Evolutionary conservation across 148 eudicot species (phyloP), one percentile per base, ranked within the genome.

Genomic region (Chenopodium suecicum): DNA sequence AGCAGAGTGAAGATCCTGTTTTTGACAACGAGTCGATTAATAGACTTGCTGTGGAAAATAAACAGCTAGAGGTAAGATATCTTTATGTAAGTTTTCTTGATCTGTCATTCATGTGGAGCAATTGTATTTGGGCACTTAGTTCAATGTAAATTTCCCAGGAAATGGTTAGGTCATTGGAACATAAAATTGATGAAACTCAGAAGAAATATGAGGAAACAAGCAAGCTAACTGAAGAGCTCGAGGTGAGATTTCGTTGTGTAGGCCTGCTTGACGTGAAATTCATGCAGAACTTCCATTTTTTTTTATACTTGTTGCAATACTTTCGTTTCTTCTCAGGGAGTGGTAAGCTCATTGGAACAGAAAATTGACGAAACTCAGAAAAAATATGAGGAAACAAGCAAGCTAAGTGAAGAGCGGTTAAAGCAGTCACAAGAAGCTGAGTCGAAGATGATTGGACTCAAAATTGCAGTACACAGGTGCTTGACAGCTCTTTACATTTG

Each of bases 381-480:
- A 78, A 93, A 82, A 78, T 90, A 73, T 82, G 94, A 90, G 79
- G 91, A 88, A 75, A 82, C 86, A 47, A 89, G 87, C 82, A 90
- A 82, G 81, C 81, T 90, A 70, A 89, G 93, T 82, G 95, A 91
- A 87, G 98, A 93, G 82, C 79, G 89, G 71, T 85, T 91, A 80
- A 90, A 89, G 87, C 93, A 92, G 84, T 90, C 92, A 29, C 78
- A 81, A 79, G 98, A 94, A 31, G 97, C 97, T 81, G 98, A 95
- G 83, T 74, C 93, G 70, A 87, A 86, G 88, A 85, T 93, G 79
- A 89, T 91, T 80, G 89, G 90, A 86, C 80, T 95, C 81, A 94
- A 95, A 91, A 91, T 91, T 66, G 62, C 79, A 68, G 87, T 88
- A 90, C 93, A 94, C 75, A 93, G 92, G 99, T 95, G 81, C 27